phyloP scores from a whole-genome alignment of 2,329 filamentous ascomycete species.

The Didymella glomerata region DNA sequence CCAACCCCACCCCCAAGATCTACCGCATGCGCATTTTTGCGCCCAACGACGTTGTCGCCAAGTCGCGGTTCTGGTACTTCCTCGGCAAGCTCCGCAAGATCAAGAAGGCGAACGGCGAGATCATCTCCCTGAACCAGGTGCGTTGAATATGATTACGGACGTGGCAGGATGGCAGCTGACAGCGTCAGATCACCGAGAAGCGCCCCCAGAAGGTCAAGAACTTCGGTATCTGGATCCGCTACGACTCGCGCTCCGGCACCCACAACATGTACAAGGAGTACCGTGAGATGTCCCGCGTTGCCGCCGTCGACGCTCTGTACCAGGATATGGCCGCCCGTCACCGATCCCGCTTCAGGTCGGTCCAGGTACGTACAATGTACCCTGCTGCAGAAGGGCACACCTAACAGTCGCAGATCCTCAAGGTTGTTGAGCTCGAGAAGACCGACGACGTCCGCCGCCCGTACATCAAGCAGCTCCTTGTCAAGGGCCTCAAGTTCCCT shows the following conservation, averaged over 20 bases:
- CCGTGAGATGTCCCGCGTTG: slow-evolving; percentile 96
- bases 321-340: slow-evolving; percentile 99
- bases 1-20: slow-evolving; percentile 95
- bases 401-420: slow-evolving; percentile 76
- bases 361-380: slow-evolving; percentile 76
- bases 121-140: slow-evolving; percentile 96
- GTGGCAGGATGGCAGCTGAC: slow-evolving; percentile 25
- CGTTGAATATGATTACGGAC: slow-evolving; percentile 50
- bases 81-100: slow-evolving; percentile 98
- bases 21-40: slow-evolving; percentile 99
- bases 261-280: slow-evolving; percentile 99
- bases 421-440: slow-evolving; percentile 97
- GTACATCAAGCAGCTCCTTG: slow-evolving; percentile 98
- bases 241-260: slow-evolving; percentile 98
- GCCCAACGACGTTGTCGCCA: slow-evolving; percentile 96
- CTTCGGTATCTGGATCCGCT: slow-evolving; percentile 99
- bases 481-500: slow-evolving; percentile 97
- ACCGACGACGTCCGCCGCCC: slow-evolving; percentile 93
- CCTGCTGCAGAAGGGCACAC: neutral
- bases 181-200: slow-evolving; percentile 90
- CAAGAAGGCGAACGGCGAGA: slow-evolving; percentile 99
- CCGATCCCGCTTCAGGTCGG: slow-evolving; percentile 96
- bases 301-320: slow-evolving; percentile 96
- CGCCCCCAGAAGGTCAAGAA: slow-evolving; percentile 99
- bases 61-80: slow-evolving; percentile 99